These are phyloP conservation scores for Phycomyces blakesleeanus DNA, from an alignment of 192 early-diverging fungal genomes.

Conservation along the genomic window DNA sequence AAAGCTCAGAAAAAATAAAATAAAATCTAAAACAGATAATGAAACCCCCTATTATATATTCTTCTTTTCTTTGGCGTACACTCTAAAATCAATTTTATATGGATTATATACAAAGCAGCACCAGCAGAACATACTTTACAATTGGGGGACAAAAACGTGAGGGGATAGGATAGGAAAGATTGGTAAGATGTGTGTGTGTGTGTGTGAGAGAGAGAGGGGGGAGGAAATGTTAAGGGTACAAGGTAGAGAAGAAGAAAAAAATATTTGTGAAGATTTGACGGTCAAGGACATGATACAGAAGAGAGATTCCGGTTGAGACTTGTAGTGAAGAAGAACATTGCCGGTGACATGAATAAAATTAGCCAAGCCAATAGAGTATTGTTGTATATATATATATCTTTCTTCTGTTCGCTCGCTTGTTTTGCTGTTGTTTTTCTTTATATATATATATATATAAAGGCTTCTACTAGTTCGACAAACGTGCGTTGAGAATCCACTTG, in stretches of 20 bases:
- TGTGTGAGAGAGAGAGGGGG: not conserved
- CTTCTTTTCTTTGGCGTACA: not conserved
- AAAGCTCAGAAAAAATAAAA: too few relatives aligned
- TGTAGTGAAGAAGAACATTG: too few relatives aligned
- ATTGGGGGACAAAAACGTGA: not conserved
- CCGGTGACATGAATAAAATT: too few relatives aligned
- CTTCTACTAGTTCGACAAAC: not conserved
- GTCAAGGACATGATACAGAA: too few relatives aligned
- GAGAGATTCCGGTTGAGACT: too few relatives aligned
- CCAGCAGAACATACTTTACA: not conserved
- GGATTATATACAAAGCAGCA: not conserved
- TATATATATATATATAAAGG: too few relatives aligned
- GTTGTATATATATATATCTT: not conserved
- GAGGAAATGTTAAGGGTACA: too few relatives aligned
- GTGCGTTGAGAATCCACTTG: slow-evolving; percentile 48
- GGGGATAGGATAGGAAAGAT: not conserved
- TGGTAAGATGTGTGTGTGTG: not conserved
- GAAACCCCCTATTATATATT: not conserved
- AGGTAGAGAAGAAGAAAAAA: too few relatives aligned
- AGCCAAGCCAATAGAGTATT: not conserved
- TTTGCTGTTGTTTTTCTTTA: not conserved
- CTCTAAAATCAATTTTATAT: slow-evolving; percentile 2
- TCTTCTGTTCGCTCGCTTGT: not conserved
- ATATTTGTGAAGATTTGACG: too few relatives aligned
- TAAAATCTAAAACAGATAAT: not conserved